phyloP scores from a whole-genome alignment of 352 stramenopile species.

The Albugo candida region DNA sequence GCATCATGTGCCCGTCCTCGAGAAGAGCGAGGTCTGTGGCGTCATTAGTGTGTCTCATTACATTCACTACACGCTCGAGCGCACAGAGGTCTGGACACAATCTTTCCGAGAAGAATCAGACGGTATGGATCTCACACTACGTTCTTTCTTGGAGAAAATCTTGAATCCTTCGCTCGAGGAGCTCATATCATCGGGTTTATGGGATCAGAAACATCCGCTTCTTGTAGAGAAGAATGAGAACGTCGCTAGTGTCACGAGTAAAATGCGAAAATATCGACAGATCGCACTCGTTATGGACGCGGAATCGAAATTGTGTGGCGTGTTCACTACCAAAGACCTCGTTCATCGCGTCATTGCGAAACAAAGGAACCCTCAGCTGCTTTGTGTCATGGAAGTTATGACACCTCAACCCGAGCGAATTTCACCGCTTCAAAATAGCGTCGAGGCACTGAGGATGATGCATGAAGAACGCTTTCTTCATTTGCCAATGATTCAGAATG shows the following conservation, averaged over 20 bases:
- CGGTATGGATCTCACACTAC: conserved; percentile 26
- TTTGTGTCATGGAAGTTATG: conserved; percentile 90
- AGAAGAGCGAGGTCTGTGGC: conserved; percentile 77
- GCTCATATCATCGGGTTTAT: conserved; percentile 13
- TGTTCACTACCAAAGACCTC: conserved; percentile 97
- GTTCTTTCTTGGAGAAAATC: conserved; percentile 65
- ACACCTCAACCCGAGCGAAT: conserved; percentile 91
- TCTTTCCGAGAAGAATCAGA: conserved; percentile 27
- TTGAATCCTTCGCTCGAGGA: conserved; percentile 63
- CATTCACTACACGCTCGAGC: conserved; percentile 94
- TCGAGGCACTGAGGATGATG: conserved; percentile 96
- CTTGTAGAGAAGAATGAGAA: conserved; percentile 32
- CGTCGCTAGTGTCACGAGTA: conserved; percentile 13
- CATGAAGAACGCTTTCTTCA: conserved; percentile 96
- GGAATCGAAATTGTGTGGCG: conserved; percentile 26
- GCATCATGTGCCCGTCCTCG: conserved; percentile 91
- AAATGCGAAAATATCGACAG: conserved; percentile 63
- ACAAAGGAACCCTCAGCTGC: conserved; percentile 77
- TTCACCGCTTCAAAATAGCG: conserved; percentile 79
- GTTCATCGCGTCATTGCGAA: conserved; percentile 88
- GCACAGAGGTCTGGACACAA: conserved; percentile 80
- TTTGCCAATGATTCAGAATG: conserved; percentile 85
- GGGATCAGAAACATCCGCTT: conserved; percentile 34
- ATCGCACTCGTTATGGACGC: conserved; percentile 55
- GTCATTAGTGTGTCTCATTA: conserved; percentile 97